Percentiles rank a stretch among this genome's conserved stretches.
Conservation (phyloP, 2,329 filamentous ascomycete species). For the Didymella segeticola region DNA sequence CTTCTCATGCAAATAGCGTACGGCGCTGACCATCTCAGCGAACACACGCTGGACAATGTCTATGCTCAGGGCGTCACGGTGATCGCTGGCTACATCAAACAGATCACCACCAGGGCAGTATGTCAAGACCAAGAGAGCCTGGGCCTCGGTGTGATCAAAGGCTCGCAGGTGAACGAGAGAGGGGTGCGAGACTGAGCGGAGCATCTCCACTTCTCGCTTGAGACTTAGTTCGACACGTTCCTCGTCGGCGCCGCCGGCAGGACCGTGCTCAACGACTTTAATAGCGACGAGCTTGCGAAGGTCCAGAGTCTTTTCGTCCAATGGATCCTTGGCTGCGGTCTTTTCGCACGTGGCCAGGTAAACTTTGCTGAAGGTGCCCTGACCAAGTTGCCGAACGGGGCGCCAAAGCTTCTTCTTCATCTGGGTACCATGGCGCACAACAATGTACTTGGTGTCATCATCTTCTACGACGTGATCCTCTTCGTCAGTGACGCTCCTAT, state of each 20-base stretch:
- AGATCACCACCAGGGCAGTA: constrained; percentile 95
- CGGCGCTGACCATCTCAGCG: constrained; percentile 83
- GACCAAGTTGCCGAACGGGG: constrained; percentile 79
- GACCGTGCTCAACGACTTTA: constrained; percentile 94
- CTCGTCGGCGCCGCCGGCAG: constrained; percentile 90
- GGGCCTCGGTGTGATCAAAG: constrained; percentile 82
- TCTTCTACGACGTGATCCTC: constrained; percentile 58
- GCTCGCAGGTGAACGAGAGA: constrained; percentile 91
- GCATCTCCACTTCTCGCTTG: constrained; percentile 93
- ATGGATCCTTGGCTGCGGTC: constrained; percentile 48
- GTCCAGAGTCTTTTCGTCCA: constrained; percentile 60
- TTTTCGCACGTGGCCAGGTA: constrained; percentile 86
- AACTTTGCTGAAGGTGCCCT: constrained; percentile 95
- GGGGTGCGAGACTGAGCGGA: constrained; percentile 86
- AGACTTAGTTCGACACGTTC: constrained; percentile 91
- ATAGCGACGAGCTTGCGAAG: constrained; percentile 88
- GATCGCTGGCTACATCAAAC: constrained; percentile 85
- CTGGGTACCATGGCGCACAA: constrained; percentile 63
- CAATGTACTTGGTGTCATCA: constrained; percentile 53
- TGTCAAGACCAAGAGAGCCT: constrained; percentile 84
- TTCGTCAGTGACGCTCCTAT: constrained; percentile 63
- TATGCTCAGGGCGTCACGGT: constrained; percentile 71
- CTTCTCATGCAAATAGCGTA: constrained; percentile 82
- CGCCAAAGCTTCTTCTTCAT: constrained; percentile 80
- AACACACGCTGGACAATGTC: constrained; percentile 83